phyloP scores from a whole-genome alignment of 2,329 filamentous ascomycete genomes.

The Diaporthe ampelina region DNA sequence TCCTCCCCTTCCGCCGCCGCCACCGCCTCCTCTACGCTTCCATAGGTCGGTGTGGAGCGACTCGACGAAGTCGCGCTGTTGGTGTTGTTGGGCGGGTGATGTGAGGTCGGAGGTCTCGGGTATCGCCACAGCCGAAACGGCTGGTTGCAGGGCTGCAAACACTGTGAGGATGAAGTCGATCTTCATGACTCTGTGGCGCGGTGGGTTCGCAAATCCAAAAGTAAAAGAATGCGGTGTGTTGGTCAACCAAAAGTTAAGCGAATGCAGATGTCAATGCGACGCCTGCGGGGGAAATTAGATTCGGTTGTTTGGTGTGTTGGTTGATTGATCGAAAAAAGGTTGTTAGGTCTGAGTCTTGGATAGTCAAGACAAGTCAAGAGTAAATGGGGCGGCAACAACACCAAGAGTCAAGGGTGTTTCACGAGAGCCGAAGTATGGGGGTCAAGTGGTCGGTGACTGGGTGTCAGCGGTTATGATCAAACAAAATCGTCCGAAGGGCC shows the following conservation, averaged over 20 bases:
- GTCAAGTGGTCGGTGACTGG: conserved; percentile 10
- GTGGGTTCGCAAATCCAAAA: background rate
- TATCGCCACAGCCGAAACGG: conserved; percentile 45
- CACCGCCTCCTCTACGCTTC: conserved; percentile 74
- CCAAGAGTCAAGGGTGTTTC: conserved; percentile 27
- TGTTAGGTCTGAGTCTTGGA: background rate
- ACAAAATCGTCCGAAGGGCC: conserved; percentile 11
- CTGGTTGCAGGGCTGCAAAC: conserved; percentile 41
- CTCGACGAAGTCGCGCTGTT: conserved; percentile 42
- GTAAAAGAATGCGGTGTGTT: background rate
- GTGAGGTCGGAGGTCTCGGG: conserved; percentile 42
- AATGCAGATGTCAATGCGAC: conserved; percentile 19
- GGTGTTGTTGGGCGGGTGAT: conserved; percentile 27
- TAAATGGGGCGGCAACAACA: conserved; percentile 11
- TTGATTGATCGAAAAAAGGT: background rate
- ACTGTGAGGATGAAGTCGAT: conserved; percentile 5
- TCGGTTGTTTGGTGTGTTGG: background rate
- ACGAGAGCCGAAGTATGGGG: background rate
- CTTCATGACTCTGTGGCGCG: conserved; percentile 31
- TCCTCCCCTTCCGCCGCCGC: conserved; percentile 61
- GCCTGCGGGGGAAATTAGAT: background rate
- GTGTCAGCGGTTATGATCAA: conserved; percentile 6
- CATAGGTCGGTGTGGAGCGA: conserved; percentile 60
- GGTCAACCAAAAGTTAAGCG: background rate
- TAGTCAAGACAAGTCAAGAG: conserved; percentile 8